Evolutionary conservation across 2,329 filamentous ascomycete genomes (phyloP), one percentile per base, ranked within the genome.

Genomic region (Sclerotinia subarctica): DNA sequence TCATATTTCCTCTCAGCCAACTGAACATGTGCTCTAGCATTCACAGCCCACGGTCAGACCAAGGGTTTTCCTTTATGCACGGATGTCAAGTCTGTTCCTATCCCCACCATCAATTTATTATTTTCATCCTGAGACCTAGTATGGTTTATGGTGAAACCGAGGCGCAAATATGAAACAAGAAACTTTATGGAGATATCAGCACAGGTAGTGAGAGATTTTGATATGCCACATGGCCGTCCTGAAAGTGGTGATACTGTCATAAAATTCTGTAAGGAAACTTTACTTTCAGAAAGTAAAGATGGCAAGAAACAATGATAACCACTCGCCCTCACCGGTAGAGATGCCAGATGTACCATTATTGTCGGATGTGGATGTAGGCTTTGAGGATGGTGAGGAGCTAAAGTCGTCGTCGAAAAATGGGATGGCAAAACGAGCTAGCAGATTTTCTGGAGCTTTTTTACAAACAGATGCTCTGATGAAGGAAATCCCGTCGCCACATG

Each of bases 101-200:
- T 62, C 68, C 13, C 67, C 69, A 64, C 54, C 66, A 67, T 15
- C 69, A 49, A 60, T 49, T 26, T 59, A 7, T 59, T 29, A 70
- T 64, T 70, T 70, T 53, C 13, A 42, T 69, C 67, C 52, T 68
- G 59, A 60, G 17, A 57, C 56, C 26, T 24, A 21, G 35, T 15
- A 53, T 26, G 44, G 24, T 51, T 49, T 6, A 66, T 21, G 26
- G 44, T 66, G n/a, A 44, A 26, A 26, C 19, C 21, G 17, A 49
- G 15, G 59, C 4, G 46, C 29, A n/a, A 38, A 42, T 42, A 5
- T 11, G 42, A 59, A 66, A 59, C 42, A 51, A 44, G 44, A 47
- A 24, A 66, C 29, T 51, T 17, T 6, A 19, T 29, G 35, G 35
- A 29, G 26, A 51, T 29, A 57, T 64, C 35, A 64, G 60, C 49